phyloP scores from a whole-genome alignment of 148 eudicot species.

The Camellia sinensis region DNA sequence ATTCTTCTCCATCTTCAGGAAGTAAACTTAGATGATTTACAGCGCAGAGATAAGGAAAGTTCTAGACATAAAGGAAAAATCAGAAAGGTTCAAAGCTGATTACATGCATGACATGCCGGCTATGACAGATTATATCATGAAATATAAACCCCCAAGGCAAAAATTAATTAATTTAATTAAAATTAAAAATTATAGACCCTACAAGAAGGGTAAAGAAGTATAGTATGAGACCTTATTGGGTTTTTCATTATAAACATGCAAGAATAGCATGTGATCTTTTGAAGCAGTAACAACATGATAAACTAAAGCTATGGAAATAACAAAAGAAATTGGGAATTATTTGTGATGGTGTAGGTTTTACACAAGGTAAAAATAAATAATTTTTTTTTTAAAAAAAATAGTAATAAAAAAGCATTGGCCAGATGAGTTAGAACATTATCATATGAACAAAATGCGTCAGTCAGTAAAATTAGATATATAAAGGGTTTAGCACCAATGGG shows the following conservation, averaged over 20 bases:
- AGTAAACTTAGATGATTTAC: conserved; percentile 15
- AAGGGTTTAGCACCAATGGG: neutral
- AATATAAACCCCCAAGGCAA: neutral
- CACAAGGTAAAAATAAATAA: neutral
- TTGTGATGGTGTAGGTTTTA: neutral
- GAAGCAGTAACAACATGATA: neutral
- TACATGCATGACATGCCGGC: neutral
- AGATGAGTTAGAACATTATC: neutral
- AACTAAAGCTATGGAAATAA: neutral
- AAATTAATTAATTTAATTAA: no score
- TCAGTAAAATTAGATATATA: neutral
- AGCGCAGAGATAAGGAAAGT: neutral
- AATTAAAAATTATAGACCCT: neutral
- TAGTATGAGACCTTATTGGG: neutral
- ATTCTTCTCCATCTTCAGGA: conserved; percentile 20
- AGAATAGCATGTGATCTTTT: neutral
- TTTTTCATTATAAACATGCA: no score
- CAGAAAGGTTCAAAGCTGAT: neutral
- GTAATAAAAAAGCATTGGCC: neutral
- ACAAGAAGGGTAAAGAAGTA: neutral
- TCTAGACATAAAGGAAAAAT: neutral
- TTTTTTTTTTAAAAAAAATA: neutral
- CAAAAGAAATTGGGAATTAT: neutral
- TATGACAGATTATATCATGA: neutral
- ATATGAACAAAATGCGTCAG: neutral